Evolutionary conservation across 331 rosid genomes (phyloP), one percentile per base, ranked within the genome.

Genomic region (Prunus yedoensis): DNA sequence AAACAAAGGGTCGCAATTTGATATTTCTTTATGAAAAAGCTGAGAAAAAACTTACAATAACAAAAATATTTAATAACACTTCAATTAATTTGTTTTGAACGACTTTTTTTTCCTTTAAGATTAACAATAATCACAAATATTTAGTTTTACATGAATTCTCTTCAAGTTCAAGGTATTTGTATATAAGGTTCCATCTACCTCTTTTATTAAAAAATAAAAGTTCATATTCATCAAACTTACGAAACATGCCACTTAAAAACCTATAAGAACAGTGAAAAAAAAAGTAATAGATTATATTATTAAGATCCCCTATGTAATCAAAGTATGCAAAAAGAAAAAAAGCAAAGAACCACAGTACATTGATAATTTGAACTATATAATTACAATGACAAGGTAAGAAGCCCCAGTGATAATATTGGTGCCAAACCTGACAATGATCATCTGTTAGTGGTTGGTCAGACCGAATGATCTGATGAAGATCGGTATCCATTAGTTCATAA

Each of bases 401-500:
- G 43, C 43, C 43, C 43, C 43, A 38, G 43, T 7, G 9, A 38
- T 38, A 47, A 13, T 10, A 23, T 23, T 49, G 76, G 30, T 60
- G 38, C 21, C 84, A 63, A 85, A 94, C 99, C 97, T 90, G 97
- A 79, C 88, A 92, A 59, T 94, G 99, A 75, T 92, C 93, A 30
- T 85, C 87, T 1, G 84, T 92, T 54, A 94, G 87, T 70, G 83
- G 56, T 80, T 94, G 99, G 63, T 85, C 87, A 64, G 97, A 90
- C 74, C 94, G 94, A 87, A 94, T 88, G 62, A 89, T 84, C 70
- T 87, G 92, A 80, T 92, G 96, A 85, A 94, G 99, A 83, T 94
- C 99, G 41, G 97, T 92, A 83, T 94, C 99, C 99, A 94, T 94
- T 81, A 94, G 77, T 78, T 94, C 99, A 73, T 89, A 94, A 75